Percentiles rank a stretch among this genome's conserved stretches.
Evolutionary conservation across 768 basidiomycete species (phyloP).

Genomic region (Lactifluus subvellereus): DNA sequence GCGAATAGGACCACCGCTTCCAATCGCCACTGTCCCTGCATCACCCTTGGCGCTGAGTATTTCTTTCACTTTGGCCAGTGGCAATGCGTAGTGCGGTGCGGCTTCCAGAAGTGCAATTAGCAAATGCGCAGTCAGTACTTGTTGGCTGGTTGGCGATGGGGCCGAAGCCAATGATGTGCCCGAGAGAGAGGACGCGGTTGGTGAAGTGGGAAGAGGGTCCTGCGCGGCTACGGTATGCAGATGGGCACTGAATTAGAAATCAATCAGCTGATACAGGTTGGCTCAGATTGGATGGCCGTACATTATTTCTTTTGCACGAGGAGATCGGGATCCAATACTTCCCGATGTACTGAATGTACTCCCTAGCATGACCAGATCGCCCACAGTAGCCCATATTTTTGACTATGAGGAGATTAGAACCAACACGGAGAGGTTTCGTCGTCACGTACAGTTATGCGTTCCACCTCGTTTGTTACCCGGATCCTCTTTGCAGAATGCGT

Average conservation of each 20-base stretch:
- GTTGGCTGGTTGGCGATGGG: constrained; percentile 52
- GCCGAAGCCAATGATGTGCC: constrained; percentile 33
- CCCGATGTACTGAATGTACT: constrained; percentile 37
- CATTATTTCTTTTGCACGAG: constrained; percentile 58
- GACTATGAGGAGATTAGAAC: constrained; percentile 35
- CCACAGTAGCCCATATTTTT: constrained; percentile 63
- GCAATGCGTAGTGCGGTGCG: constrained; percentile 49
- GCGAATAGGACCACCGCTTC: constrained; percentile 40
- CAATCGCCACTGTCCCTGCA: constrained; percentile 28
- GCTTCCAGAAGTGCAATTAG: constrained; percentile 53
- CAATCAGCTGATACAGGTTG: constrained; percentile 5
- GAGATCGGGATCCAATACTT: constrained; percentile 36
- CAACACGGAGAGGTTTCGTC: not conserved
- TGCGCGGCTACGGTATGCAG: constrained; percentile 51
- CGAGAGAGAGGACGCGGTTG: constrained; percentile 50
- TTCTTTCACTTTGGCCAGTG: constrained; percentile 59
- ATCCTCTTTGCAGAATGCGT: constrained; percentile 34
- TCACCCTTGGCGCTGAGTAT: constrained; percentile 42
- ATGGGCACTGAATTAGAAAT: constrained; percentile 38
- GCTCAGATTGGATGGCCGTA: constrained; percentile 30
- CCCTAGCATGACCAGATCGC: constrained; percentile 58
- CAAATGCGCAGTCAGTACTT: constrained; percentile 65
- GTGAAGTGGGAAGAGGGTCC: constrained; percentile 49
- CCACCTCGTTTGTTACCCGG: constrained; percentile 55
- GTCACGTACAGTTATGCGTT: constrained; percentile 53